These are phyloP conservation scores for Trichoderma asperelloides DNA, from an alignment of 495 filamentous ascomycete genomes.

Conservation along the genomic window DNA sequence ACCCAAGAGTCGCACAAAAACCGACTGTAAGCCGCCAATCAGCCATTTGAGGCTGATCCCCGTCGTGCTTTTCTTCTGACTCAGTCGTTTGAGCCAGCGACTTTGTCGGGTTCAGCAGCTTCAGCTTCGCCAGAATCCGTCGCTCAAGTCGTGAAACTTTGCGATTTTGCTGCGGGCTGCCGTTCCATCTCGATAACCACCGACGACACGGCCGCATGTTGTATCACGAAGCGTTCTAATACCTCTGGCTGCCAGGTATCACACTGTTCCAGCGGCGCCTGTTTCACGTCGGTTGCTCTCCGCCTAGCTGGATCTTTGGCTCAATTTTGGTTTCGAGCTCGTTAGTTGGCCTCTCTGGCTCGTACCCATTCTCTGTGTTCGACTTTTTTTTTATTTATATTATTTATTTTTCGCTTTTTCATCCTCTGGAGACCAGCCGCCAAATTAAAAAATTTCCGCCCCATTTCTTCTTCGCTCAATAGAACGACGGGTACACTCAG, in stretches of 20 bases:
- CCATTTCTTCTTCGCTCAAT: too few relatives aligned
- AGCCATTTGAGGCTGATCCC: not conserved
- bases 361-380: not conserved
- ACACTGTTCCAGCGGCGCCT: not conserved
- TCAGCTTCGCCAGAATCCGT: conserved; percentile 11
- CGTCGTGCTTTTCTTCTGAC: not conserved
- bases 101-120: not conserved
- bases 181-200: conserved; percentile 18
- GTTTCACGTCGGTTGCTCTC: conserved; percentile 23
- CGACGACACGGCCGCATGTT: conserved; percentile 32
- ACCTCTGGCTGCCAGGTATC: not conserved
- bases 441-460: too few relatives aligned
- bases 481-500: too few relatives aligned
- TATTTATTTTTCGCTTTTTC: not conserved
- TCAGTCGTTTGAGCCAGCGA: conserved; percentile 3
- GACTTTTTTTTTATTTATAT: not conserved
- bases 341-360: not conserved
- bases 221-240: conserved; percentile 24
- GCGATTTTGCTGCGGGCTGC: conserved; percentile 2
- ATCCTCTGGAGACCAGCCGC: conserved; percentile 18
- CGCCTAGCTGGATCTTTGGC: conserved; percentile 1
- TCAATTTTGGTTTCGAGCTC: not conserved
- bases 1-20: conserved; percentile 46
- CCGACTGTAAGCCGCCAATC: conserved; percentile 35
- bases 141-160: conserved; percentile 16